Evolutionary conservation across 768 basidiomycete species (phyloP).

Genomic region (Kwoniella newhampshirensis): DNA sequence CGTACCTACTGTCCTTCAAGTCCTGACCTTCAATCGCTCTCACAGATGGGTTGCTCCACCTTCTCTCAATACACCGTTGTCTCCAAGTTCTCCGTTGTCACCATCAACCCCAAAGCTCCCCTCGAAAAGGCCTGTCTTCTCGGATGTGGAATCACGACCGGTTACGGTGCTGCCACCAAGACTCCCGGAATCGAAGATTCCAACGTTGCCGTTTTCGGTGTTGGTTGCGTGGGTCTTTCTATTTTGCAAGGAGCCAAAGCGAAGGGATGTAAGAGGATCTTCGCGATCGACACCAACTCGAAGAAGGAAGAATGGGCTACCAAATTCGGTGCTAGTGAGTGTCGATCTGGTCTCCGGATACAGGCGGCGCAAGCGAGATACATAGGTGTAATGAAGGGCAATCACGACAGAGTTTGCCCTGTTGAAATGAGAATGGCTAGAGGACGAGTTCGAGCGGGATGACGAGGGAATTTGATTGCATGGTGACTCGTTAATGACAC

Average conservation of each 20-base stretch:
- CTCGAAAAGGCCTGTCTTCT: conserved; percentile 96
- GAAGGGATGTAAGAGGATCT: conserved; percentile 81
- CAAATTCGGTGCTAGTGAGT: conserved; percentile 78
- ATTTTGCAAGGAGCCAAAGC: conserved; percentile 75
- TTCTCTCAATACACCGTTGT: conserved; percentile 99
- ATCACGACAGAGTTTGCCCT: too few species aligned
- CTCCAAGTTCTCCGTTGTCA: conserved; percentile 92
- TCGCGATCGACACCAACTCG: conserved; percentile 88
- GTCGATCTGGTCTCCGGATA: background rate
- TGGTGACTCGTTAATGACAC: too few species aligned
- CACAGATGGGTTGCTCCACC: conserved; percentile 95
- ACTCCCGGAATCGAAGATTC: conserved; percentile 75
- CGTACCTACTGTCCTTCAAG: background rate
- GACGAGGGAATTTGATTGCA: too few species aligned
- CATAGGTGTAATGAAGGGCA: too few species aligned
- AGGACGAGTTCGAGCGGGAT: too few species aligned
- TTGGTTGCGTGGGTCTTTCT: conserved; percentile 90
- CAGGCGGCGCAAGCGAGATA: too few species aligned
- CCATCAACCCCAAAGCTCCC: conserved; percentile 79
- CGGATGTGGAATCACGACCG: conserved; percentile 92
- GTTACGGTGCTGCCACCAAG: conserved; percentile 93
- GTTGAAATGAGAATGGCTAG: too few species aligned
- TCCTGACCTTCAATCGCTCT: too few species aligned
- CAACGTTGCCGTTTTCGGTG: conserved; percentile 90
- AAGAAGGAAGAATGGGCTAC: conserved; percentile 81